phyloP scores from a whole-genome alignment of 2,329 filamentous ascomycete species.

The Ophidiomyces ophidiicola region DNA sequence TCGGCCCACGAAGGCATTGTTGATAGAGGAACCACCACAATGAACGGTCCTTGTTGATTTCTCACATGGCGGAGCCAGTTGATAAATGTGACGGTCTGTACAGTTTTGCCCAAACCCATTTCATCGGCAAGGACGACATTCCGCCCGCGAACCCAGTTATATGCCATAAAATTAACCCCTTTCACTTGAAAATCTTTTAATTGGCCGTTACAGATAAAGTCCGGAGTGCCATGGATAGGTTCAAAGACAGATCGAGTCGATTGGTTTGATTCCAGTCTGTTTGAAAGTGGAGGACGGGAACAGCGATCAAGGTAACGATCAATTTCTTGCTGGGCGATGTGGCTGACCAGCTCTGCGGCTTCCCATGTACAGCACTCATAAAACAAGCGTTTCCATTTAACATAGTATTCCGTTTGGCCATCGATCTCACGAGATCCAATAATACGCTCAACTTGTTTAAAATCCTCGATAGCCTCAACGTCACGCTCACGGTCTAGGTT shows the following conservation, averaged over 20 bases:
- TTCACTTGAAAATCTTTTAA: conserved; percentile 87
- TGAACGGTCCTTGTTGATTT: conserved; percentile 81
- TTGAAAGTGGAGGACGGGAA: conserved; percentile 66
- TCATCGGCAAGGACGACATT: conserved; percentile 97
- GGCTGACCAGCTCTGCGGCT: conserved; percentile 57
- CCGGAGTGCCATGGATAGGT: conserved; percentile 66
- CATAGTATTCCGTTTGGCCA: conserved; percentile 72
- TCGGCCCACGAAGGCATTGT: conserved; percentile 98
- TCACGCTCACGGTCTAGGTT: conserved; percentile 89
- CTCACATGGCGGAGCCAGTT: conserved; percentile 91
- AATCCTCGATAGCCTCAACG: conserved; percentile 76
- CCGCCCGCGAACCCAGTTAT: conserved; percentile 88
- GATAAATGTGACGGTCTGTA: conserved; percentile 92
- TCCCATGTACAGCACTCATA: conserved; percentile 98
- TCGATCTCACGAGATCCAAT: conserved; percentile 73
- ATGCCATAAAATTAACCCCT: conserved; percentile 86
- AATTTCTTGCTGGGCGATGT: conserved; percentile 75
- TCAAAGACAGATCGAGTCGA: conserved; percentile 61
- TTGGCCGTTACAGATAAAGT: conserved; percentile 72
- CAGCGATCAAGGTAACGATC: conserved; percentile 81
- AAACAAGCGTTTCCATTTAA: conserved; percentile 92
- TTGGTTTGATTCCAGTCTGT: conserved; percentile 62
- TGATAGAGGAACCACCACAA: conserved; percentile 92
- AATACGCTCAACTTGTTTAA: conserved; percentile 82
- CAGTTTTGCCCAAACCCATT: conserved; percentile 97